Conservation (phyloP, 345 rosid genomes). For the Hibiscus syriacus region DNA sequence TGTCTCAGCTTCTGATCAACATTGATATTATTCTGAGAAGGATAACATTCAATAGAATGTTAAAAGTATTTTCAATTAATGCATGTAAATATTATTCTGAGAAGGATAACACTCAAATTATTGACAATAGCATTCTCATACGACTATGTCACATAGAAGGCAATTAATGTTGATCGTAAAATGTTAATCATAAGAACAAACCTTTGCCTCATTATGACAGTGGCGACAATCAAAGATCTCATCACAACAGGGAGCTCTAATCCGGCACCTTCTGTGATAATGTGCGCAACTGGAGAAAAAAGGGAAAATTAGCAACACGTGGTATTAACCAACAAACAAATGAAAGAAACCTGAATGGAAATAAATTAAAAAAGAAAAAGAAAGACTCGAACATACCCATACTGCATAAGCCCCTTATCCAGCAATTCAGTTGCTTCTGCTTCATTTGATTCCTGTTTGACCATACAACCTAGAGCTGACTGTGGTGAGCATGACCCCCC, state of each 20-base stretch:
- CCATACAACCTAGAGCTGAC: slow-evolving; percentile 16
- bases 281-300: slow-evolving; percentile 54
- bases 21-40: slow-evolving; percentile 51
- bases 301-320: background rate
- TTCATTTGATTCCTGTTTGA: slow-evolving; percentile 17
- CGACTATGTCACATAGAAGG: background rate
- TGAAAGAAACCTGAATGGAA: background rate
- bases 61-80: background rate
- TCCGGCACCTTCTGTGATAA: slow-evolving; percentile 62
- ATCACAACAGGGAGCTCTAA: slow-evolving; percentile 84
- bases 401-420: slow-evolving; percentile 50
- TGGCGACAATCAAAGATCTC: slow-evolving; percentile 82
- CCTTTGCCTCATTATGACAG: slow-evolving; percentile 77
- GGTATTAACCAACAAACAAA: background rate
- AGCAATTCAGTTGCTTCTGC: slow-evolving; percentile 16
- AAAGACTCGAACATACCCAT: slow-evolving; percentile 51
- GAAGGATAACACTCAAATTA: background rate
- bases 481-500: slow-evolving; percentile 10
- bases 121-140: background rate
- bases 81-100: background rate
- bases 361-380: background rate
- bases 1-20: slow-evolving; percentile 61
- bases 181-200: slow-evolving; percentile 6
- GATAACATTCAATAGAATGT: background rate
- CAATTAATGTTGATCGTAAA: background rate